Percentiles rank a stretch among this genome's conserved stretches.
Evolutionary conservation across 768 basidiomycete species (phyloP).

Genomic region (Suillus spraguei): DNA sequence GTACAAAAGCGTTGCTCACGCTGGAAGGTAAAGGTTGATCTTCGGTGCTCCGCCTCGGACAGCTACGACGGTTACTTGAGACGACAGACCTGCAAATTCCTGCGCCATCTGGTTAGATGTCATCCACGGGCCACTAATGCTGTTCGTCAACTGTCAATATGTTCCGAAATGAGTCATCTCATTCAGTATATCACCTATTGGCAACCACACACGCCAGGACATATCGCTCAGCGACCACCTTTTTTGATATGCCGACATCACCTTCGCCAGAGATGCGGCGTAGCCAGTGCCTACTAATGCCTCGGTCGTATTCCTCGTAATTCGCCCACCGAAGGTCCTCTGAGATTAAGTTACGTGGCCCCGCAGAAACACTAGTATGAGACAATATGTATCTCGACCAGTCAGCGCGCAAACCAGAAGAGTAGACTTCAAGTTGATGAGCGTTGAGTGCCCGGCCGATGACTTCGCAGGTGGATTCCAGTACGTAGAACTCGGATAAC

Average conservation of each 20-base stretch:
- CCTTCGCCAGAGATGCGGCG: slow-evolving; percentile 46
- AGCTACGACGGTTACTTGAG: slow-evolving; percentile 8
- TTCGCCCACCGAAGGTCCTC: slow-evolving; percentile 64
- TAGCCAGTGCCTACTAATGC: slow-evolving; percentile 72
- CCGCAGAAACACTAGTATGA: not conserved
- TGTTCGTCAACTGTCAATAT: slow-evolving; percentile 28
- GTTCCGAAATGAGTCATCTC: not conserved
- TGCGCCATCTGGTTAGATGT: slow-evolving; percentile 71
- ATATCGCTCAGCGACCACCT: slow-evolving; percentile 60
- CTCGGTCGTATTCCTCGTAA: slow-evolving; percentile 67
- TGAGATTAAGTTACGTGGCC: slow-evolving; percentile 25
- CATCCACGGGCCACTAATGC: slow-evolving; percentile 72
- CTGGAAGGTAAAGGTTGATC: slow-evolving; percentile 65
- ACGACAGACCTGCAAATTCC: slow-evolving; percentile 58
- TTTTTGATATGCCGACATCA: slow-evolving; percentile 42
- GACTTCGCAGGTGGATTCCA: slow-evolving; percentile 76
- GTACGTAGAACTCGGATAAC: slow-evolving; percentile 50
- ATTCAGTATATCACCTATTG: slow-evolving; percentile 54
- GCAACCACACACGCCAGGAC: slow-evolving; percentile 70
- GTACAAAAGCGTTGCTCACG: slow-evolving; percentile 41
- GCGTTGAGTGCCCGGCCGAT: slow-evolving; percentile 45
- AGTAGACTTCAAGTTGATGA: slow-evolving; percentile 6
- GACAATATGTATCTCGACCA: slow-evolving; percentile 62
- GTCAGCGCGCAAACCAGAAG: slow-evolving; percentile 50
- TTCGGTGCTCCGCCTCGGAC: slow-evolving; percentile 25